phyloP scores from a whole-genome alignment of 768 basidiomycete species.

The Pleurotus cornucopiae region DNA sequence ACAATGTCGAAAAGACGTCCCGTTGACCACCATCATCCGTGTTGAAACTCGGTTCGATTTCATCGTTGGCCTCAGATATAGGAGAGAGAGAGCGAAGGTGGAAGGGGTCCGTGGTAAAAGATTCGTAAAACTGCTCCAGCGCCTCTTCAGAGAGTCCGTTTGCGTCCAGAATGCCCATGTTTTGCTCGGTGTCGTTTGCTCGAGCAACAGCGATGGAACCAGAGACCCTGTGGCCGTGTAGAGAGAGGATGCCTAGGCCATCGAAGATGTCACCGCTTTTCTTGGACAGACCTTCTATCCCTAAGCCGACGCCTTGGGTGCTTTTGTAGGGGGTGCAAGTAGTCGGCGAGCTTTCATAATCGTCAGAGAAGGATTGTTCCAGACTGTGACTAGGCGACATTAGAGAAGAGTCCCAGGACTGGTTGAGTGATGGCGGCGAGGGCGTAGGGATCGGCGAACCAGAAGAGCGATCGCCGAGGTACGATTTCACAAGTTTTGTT shows the following conservation, averaged over 20 bases:
- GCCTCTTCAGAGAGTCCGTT: background rate
- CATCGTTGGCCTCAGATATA: background rate
- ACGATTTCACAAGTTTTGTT: background rate
- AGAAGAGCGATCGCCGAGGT: background rate
- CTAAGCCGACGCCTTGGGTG: background rate
- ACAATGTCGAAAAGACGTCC: background rate
- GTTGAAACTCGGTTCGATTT: background rate
- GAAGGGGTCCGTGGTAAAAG: background rate
- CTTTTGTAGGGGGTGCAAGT: background rate
- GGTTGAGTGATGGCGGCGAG: background rate
- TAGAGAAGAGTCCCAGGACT: background rate
- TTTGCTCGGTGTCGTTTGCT: background rate
- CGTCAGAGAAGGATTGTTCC: background rate
- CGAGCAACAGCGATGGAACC: background rate
- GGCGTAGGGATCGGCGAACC: background rate
- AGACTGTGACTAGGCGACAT: background rate
- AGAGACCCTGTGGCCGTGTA: background rate
- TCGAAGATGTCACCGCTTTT: slow-evolving; percentile 7
- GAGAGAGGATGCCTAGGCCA: slow-evolving; percentile 7
- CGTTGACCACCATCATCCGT: background rate
- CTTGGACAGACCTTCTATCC: slow-evolving; percentile 9
- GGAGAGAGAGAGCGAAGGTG: background rate
- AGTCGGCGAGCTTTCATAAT: background rate
- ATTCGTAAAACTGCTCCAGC: background rate
- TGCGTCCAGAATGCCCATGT: background rate